Base-by-base conservation (phyloP, 2,329 filamentous ascomycete genomes). In the Aureobasidium sp. region DNA sequence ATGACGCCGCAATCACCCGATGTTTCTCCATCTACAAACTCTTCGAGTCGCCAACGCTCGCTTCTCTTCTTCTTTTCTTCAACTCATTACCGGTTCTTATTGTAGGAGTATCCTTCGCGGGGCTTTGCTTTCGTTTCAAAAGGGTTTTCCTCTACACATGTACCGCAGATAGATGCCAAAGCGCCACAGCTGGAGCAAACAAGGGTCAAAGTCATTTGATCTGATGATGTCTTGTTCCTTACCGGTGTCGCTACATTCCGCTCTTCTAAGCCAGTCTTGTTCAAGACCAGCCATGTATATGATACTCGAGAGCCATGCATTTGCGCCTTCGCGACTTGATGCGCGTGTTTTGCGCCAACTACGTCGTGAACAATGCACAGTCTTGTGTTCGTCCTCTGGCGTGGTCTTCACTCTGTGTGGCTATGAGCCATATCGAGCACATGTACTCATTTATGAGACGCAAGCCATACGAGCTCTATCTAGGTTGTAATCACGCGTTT, bases 151-250 rank as follows among this genome's bases (percentile, higher is more conserved):
- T 51, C 48, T 51, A 41, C 48, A 40, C 37, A 41, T 51, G 45
- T 41, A 51, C 37, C 48, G 48, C 48, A 51, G 48, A 51, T 27
- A 40, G 21, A 51, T 40, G 35, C 48, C 34, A 40, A 32, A 22
- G 48, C 48, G 48, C 37, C 37, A 51, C 48, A 51, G 48, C 48
- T 51, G 48, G 48, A 41, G 48, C 48, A 51, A 44, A 41, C 48
- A 25, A 51, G 48, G 48, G 48, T 51, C 34, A 24, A 48, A 48
- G 44, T 50, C 47, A 39, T 50, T 32, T 41, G 25, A 41, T 27
- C 48, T 41, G 48, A 51, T 51, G 48, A 51, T 40, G 48, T 51
- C 16, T 22, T 34, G 48, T 51, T 51, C 48, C 48, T 51, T 51
- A 51, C 48, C 48, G 37, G 48, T 51, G 48, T 25, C 37, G 35